Conservation (phyloP, 2,329 filamentous ascomycete species). For the Ilyonectria mors-panacis region DNA sequence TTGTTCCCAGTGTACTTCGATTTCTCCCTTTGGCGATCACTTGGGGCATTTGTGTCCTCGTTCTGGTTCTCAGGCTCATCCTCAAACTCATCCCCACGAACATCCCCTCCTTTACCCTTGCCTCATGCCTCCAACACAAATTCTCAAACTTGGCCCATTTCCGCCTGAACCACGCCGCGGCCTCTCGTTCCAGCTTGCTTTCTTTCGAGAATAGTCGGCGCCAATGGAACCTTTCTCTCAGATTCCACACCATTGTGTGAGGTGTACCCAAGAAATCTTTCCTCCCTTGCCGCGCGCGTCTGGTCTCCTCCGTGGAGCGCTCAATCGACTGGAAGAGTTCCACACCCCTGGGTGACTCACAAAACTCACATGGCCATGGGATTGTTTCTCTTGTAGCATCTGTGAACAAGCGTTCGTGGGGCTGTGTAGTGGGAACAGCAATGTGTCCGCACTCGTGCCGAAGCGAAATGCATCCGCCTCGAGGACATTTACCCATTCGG, state of each 20-base stretch:
- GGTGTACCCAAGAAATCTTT: neutral
- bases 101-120: neutral
- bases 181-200: neutral
- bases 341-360: conserved; percentile 17
- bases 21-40: no score
- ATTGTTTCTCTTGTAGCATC: conserved; percentile 5
- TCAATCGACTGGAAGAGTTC: neutral
- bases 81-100: neutral
- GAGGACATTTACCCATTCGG: neutral
- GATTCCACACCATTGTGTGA: neutral
- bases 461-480: conserved; percentile 29
- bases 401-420: neutral
- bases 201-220: neutral
- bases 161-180: neutral
- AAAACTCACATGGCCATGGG: conserved; percentile 41
- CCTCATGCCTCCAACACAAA: neutral
- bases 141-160: neutral
- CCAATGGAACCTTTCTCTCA: neutral
- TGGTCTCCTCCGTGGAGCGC: neutral
- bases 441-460: conserved; percentile 38
- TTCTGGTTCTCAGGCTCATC: no score
- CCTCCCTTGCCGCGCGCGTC: neutral
- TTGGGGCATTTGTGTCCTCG: no score
- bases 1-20: neutral
- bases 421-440: conserved; percentile 8